Evolutionary conservation across 208 protist species (phyloP), one percentile per base, ranked within the genome.

Genomic region (Porcisia deanei): DNA sequence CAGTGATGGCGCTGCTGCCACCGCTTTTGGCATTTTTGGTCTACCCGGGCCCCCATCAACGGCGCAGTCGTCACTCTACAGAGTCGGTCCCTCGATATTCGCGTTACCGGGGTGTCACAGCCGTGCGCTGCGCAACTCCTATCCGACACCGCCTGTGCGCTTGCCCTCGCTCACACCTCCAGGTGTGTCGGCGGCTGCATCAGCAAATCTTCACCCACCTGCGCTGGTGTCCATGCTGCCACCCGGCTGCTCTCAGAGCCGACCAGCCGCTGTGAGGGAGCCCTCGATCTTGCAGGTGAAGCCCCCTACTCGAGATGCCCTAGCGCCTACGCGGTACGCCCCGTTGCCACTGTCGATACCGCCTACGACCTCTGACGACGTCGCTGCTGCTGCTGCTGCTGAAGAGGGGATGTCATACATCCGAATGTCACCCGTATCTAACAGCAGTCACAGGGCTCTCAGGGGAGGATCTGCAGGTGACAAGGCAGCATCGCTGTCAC

Each of bases 251-350:
- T 74, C 52, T 20, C 34, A 37, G 20, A 74, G 22, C 10, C 66
- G 75, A 25, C 75, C 68, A 7, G 68, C 75, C 2, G 68, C 75
- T 47, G 75, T 75, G n/a, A 75, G 70, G 68, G 57, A 4, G 49
- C 18, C 53, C 54, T 25, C 25, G 52, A 64, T 39, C 12, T 22
- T 64, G 14, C 34, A 64, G 59, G 34, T 39, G 59, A 25, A 39
- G 59, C 59, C 9, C 34, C 34, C 59, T 43, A 43, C 34, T 18
- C 34, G 22, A 39, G 34, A 64, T 5, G 16, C 14, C 59, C 59
- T 43, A 9, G 59, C 12, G 34, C 14, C 59, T 3, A 64, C 34
- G 34, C 59, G 43, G 59, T 37, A 18, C 2, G 3, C 25, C 12
- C 68, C 68, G 2, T n/a, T 55, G 1, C 5, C 55, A 49, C 37